These are phyloP conservation scores for Gloeostereum incarnatum DNA, from an alignment of 768 basidiomycete species.

Conservation along the genomic window DNA sequence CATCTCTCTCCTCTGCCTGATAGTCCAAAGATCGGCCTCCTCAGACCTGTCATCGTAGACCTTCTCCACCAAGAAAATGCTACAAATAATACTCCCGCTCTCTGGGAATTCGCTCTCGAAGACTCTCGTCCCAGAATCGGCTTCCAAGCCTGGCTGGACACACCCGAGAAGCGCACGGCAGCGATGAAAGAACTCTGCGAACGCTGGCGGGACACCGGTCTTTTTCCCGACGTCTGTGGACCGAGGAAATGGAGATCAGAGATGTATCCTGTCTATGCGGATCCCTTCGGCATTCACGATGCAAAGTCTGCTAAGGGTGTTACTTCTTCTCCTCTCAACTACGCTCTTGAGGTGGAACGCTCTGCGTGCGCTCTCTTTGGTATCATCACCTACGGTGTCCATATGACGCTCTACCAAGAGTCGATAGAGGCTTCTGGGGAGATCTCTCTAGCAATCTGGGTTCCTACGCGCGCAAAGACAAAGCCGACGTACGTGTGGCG, in stretches of 20 bases:
- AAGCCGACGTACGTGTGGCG: conserved; percentile 74
- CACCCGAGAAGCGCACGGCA: conserved; percentile 44
- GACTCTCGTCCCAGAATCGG: conserved; percentile 21
- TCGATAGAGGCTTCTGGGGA: conserved; percentile 17
- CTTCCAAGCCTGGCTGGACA: conserved; percentile 43
- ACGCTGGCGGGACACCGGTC: conserved; percentile 61
- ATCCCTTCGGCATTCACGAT: conserved; percentile 56
- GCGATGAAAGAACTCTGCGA: conserved; percentile 61
- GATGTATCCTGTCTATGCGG: conserved; percentile 66
- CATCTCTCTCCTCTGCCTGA: conserved; percentile 38
- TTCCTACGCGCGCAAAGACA: conserved; percentile 74
- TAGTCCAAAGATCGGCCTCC: conserved; percentile 52
- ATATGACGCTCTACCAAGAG: conserved; percentile 70
- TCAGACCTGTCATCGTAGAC: conserved; percentile 47
- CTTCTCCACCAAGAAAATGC: conserved; percentile 44
- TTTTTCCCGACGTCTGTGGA: conserved; percentile 60
- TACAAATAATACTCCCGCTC: conserved; percentile 14
- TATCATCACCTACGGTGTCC: conserved; percentile 85
- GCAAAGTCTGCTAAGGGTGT: conserved; percentile 21
- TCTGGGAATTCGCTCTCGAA: conserved; percentile 32
- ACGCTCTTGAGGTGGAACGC: conserved; percentile 84
- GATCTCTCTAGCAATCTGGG: conserved; percentile 61
- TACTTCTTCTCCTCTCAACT: conserved; percentile 39
- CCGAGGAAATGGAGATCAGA: conserved; percentile 81
- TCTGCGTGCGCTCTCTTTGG: conserved; percentile 87